phyloP scores from a whole-genome alignment of 176 grass and related monocot genomes.

The Carex pumila region DNA sequence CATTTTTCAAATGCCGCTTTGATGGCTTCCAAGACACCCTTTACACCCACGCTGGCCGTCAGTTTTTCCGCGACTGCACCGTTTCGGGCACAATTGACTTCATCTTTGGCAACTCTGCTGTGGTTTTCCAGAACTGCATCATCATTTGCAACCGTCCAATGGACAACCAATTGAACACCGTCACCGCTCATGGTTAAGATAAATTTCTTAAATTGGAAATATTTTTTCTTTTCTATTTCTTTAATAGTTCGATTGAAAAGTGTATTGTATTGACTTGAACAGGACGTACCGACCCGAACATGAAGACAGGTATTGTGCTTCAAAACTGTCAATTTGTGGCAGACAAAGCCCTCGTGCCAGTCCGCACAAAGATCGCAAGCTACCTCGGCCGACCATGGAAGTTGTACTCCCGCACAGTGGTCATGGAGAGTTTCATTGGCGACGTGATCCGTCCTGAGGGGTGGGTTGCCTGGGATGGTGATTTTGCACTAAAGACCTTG shows the following conservation, averaged over 20 bases:
- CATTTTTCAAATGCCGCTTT: slow-evolving; percentile 62
- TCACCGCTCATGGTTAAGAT: slow-evolving; percentile 49
- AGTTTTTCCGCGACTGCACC: slow-evolving; percentile 88
- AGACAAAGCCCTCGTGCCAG: slow-evolving; percentile 36
- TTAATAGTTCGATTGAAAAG: not conserved
- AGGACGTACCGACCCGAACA: slow-evolving; percentile 50
- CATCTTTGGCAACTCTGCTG: slow-evolving; percentile 80
- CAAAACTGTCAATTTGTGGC: slow-evolving; percentile 75
- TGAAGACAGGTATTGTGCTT: slow-evolving; percentile 74
- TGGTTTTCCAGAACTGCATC: slow-evolving; percentile 69
- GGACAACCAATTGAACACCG: slow-evolving; percentile 66
- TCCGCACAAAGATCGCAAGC: slow-evolving; percentile 49
- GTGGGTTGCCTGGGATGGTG: slow-evolving; percentile 48
- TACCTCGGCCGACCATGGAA: slow-evolving; percentile 78
- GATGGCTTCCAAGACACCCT: slow-evolving; percentile 86
- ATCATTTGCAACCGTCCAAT: slow-evolving; percentile 57
- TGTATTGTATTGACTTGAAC: not conserved
- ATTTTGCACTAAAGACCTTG: slow-evolving; percentile 49
- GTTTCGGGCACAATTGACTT: slow-evolving; percentile 82
- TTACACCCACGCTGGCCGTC: slow-evolving; percentile 43
- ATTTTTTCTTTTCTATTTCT: not conserved
- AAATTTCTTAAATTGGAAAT: not conserved
- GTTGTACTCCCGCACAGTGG: slow-evolving; percentile 43
- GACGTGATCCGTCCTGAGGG: slow-evolving; percentile 59
- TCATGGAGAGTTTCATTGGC: slow-evolving; percentile 58